phyloP scores from a whole-genome alignment of 352 stramenopile genomes.

The Phytopythium oedochilum region DNA sequence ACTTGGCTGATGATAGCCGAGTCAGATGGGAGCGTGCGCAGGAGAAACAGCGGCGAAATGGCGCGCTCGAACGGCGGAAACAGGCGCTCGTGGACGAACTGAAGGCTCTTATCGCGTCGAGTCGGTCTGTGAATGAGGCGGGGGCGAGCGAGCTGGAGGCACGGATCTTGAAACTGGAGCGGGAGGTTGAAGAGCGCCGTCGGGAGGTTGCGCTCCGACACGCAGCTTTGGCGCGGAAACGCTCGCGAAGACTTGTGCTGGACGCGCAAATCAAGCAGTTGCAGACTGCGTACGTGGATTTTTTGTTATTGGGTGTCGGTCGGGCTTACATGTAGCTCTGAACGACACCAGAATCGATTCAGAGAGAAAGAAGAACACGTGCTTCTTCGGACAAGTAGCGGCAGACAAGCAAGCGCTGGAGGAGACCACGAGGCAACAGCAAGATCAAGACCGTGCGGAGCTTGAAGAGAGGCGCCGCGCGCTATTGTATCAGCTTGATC shows the following conservation, averaged over 20 bases:
- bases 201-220: not conserved
- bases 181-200: not conserved
- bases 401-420: not conserved
- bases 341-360: not conserved
- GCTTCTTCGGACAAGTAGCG: not conserved
- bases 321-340: not conserved
- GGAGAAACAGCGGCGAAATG: not conserved
- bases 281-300: not conserved
- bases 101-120: not conserved
- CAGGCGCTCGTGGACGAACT: not conserved
- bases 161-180: not conserved
- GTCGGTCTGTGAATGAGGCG: not conserved
- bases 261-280: not conserved
- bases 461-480: not conserved
- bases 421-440: not conserved
- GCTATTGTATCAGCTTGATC: not conserved
- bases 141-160: not conserved
- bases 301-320: not conserved
- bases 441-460: not conserved
- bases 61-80: not conserved
- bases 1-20: not conserved
- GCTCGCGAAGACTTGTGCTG: not conserved
- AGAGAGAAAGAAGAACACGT: slow-evolving; percentile 1
- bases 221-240: not conserved
- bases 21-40: not conserved